Conservation (phyloP, 2,329 filamentous ascomycete species). For the Botryotinia convoluta region DNA sequence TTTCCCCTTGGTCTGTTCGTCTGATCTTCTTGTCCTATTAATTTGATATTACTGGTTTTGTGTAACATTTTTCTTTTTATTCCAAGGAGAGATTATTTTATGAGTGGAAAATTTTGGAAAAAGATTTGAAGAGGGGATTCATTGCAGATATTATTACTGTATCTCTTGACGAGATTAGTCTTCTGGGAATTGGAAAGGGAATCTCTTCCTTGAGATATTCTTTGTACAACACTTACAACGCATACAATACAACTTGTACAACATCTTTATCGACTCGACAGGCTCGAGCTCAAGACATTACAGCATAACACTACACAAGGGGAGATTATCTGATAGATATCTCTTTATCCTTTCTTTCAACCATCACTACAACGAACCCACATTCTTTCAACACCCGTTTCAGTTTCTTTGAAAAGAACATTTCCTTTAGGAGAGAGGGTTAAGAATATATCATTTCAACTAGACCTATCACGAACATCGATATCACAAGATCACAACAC, state of each 20-base stretch:
- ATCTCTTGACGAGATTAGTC: background rate
- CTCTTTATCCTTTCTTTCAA: background rate
- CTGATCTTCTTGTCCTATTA: background rate
- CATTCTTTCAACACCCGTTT: background rate
- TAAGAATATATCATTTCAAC: background rate
- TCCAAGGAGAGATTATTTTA: background rate
- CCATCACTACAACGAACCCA: background rate
- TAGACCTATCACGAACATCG: background rate
- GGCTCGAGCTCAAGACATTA: background rate
- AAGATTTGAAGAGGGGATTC: background rate
- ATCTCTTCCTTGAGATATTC: background rate
- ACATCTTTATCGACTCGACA: background rate
- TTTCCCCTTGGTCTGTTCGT: slow-evolving; percentile 6
- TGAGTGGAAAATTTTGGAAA: background rate
- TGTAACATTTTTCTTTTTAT: background rate
- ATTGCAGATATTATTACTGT: background rate
- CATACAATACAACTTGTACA: background rate
- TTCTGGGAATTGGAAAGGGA: background rate
- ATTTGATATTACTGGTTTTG: background rate
- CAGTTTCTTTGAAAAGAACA: background rate
- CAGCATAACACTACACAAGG: background rate
- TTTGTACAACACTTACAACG: background rate
- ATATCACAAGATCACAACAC: background rate
- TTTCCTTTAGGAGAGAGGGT: background rate
- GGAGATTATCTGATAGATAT: background rate